Evolutionary conservation across 2,329 filamentous ascomycete species (phyloP).

Genomic region (Exophiala alcalophila): DNA sequence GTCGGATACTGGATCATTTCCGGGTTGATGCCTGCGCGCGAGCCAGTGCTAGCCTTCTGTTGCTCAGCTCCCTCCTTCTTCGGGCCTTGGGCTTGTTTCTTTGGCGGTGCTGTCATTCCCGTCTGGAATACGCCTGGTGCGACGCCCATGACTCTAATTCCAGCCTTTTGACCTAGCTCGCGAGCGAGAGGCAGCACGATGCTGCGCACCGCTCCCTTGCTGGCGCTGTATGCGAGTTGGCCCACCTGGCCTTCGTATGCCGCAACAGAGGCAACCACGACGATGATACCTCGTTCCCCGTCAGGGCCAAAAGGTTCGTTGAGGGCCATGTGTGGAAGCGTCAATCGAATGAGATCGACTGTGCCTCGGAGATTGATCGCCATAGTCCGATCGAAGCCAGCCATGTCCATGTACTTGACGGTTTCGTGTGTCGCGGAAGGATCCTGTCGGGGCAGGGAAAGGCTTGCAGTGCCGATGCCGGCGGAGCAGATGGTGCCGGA

Average conservation of each 20-base stretch:
- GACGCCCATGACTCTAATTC: slow-evolving; percentile 30
- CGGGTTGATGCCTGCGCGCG: slow-evolving; percentile 17
- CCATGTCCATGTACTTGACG: slow-evolving; percentile 47
- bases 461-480: slow-evolving; percentile 28
- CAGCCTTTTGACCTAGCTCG: slow-evolving; percentile 30
- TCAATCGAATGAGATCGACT: slow-evolving; percentile 31
- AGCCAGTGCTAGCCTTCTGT: slow-evolving; percentile 13
- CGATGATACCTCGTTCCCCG: slow-evolving; percentile 28
- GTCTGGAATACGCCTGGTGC: slow-evolving; percentile 32
- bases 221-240: slow-evolving; percentile 32
- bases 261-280: slow-evolving; percentile 30
- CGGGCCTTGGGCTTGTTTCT: slow-evolving; percentile 9
- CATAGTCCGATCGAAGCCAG: slow-evolving; percentile 59
- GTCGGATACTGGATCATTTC: slow-evolving; percentile 31
- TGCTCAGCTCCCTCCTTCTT: slow-evolving; percentile 15
- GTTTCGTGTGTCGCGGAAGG: slow-evolving; percentile 18
- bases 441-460: slow-evolving; percentile 26
- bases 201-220: slow-evolving; percentile 30
- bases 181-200: slow-evolving; percentile 31
- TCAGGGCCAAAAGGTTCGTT: slow-evolving; percentile 26
- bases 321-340: slow-evolving; percentile 28
- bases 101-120: slow-evolving; percentile 25
- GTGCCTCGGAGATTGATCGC: slow-evolving; percentile 35
- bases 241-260: slow-evolving; percentile 32
- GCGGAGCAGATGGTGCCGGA: slow-evolving; percentile 29